phyloP scores from a whole-genome alignment of 257 asterid genomes.

The Solanum pinnatisectum region DNA sequence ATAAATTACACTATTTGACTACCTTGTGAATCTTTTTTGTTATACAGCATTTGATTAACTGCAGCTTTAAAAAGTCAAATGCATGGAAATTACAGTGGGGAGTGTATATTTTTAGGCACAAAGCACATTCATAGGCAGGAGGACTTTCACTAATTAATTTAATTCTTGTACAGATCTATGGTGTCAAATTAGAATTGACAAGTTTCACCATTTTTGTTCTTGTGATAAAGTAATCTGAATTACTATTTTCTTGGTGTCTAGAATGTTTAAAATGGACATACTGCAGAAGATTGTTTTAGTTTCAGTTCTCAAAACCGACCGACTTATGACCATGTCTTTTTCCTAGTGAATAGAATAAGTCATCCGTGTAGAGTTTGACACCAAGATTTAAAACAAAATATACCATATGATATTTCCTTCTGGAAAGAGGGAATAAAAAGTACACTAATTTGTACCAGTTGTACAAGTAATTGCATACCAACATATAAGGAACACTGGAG shows the following conservation, averaged over 20 bases:
- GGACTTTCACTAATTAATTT: background rate
- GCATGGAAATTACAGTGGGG: background rate
- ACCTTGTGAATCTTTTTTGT: background rate
- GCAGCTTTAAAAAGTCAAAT: background rate
- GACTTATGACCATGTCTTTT: background rate
- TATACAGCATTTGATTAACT: background rate
- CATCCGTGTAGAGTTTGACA: background rate
- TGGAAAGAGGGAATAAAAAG: background rate
- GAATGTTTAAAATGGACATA: background rate
- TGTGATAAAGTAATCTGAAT: background rate
- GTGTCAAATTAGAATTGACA: background rate
- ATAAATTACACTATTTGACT: background rate
- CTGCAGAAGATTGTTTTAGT: background rate
- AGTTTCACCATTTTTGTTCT: background rate
- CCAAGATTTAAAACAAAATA: background rate
- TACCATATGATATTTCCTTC: background rate
- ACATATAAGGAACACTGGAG: background rate
- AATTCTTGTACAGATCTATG: background rate
- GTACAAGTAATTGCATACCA: background rate
- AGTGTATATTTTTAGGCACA: background rate
- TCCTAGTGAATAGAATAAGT: background rate
- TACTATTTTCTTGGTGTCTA: background rate
- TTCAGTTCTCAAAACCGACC: background rate
- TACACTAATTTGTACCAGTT: background rate
- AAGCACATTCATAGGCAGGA: background rate